Percentiles rank a stretch among this genome's conserved stretches.
Conservation (phyloP, 192 early-diverging fungal species). For the Neocallimastix lanati region DNA sequence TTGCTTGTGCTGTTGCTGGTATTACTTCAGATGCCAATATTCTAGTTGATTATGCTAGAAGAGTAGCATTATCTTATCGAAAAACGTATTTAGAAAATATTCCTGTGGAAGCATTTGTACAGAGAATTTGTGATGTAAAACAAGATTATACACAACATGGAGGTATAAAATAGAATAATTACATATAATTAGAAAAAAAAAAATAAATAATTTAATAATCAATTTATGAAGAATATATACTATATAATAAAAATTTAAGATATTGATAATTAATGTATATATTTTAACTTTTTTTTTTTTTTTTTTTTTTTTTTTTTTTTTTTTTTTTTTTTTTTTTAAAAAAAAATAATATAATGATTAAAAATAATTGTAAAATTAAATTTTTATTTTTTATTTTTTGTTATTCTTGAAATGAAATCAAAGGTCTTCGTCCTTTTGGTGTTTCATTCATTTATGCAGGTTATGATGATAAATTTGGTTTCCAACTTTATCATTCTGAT, state of each 20-base stretch:
- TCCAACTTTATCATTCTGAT: constrained; percentile 97
- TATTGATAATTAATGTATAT: too few relatives aligned
- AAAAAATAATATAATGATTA: neutral
- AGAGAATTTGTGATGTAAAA: constrained; percentile 89
- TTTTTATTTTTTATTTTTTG: neutral
- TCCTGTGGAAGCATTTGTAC: constrained; percentile 87
- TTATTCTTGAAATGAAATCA: too few relatives aligned
- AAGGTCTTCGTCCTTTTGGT: constrained; percentile 90
- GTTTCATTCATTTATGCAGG: constrained; percentile 96
- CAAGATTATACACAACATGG: constrained; percentile 98
- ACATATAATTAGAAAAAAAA: neutral
- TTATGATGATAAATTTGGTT: constrained; percentile 71
- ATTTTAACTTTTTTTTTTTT: too few relatives aligned
- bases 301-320: too few relatives aligned
- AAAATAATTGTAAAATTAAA: neutral
- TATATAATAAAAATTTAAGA: neutral
- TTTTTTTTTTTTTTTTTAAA: neutral
- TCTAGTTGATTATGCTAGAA: constrained; percentile 72
- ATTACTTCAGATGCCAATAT: constrained; percentile 93
- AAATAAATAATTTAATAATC: neutral
- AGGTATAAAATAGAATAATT: constrained; percentile 10
- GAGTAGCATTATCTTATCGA: constrained; percentile 73
- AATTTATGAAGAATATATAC: neutral
- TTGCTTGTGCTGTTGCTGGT: constrained; percentile 88
- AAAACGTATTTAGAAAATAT: constrained; percentile 79